phyloP scores from a whole-genome alignment of 495 filamentous ascomycete genomes.

The Xylaria venustula region DNA sequence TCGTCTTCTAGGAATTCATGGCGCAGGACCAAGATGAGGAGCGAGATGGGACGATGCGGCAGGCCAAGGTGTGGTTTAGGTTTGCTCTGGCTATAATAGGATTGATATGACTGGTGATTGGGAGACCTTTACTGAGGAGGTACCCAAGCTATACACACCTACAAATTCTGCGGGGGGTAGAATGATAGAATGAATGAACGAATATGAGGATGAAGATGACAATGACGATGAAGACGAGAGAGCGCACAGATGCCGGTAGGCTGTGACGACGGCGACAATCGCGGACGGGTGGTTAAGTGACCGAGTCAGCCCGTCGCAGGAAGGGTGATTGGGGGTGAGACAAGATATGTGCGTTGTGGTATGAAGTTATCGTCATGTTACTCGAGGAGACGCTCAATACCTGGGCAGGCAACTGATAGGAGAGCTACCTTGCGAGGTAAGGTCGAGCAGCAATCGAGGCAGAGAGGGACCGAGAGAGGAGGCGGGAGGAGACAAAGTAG shows the following conservation, averaged over 20 bases:
- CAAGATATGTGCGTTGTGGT: slow-evolving; percentile 4
- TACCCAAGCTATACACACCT: neutral
- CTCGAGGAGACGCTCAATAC: neutral
- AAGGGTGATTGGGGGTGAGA: slow-evolving; percentile 3
- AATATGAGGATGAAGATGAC: neutral
- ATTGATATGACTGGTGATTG: neutral
- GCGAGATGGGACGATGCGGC: neutral
- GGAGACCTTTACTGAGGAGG: too few relatives aligned
- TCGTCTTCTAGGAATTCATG: neutral
- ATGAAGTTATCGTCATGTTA: slow-evolving; percentile 17
- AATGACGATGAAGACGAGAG: neutral
- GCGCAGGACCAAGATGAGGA: neutral
- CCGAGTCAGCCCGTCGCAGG: slow-evolving; percentile 14
- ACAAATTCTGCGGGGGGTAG: neutral
- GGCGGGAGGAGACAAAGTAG: neutral
- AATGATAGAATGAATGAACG: neutral
- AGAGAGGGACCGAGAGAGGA: neutral
- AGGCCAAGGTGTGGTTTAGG: neutral
- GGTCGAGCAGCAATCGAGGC: neutral
- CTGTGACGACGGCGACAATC: neutral
- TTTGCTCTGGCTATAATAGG: neutral
- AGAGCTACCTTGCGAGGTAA: too few relatives aligned
- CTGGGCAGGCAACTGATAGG: neutral
- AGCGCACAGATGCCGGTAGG: neutral
- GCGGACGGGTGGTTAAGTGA: slow-evolving; percentile 1